These are phyloP conservation scores for Kodamaea fungicola DNA, from an alignment of 1,139 yeast genomes.

Conservation along the genomic window DNA sequence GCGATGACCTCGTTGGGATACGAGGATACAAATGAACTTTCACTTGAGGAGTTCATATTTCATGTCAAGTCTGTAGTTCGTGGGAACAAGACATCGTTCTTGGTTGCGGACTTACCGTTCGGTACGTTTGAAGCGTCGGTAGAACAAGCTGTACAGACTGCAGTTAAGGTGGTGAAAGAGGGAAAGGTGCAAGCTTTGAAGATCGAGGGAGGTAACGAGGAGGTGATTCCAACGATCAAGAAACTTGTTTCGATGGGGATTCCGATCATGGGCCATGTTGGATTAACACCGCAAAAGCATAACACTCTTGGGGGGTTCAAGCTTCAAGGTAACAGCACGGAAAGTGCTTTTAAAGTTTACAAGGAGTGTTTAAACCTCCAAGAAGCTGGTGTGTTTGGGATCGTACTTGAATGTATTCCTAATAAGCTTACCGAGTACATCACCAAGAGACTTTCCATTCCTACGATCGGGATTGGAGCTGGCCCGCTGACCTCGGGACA, in stretches of 20 bases:
- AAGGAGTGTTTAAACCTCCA: conserved; percentile 70
- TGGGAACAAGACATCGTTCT: conserved; percentile 61
- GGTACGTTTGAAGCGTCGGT: conserved; percentile 74
- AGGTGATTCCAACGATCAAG: conserved; percentile 43
- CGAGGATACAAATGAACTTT: conserved; percentile 68
- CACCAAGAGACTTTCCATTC: conserved; percentile 58
- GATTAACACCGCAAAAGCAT: conserved; percentile 86
- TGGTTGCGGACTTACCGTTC: conserved; percentile 88
- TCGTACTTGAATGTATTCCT: conserved; percentile 87
- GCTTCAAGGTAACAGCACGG: conserved; percentile 69
- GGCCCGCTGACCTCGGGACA: conserved; percentile 85
- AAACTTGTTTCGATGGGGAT: conserved; percentile 65
- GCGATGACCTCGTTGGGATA: conserved; percentile 91
- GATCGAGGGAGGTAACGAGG: conserved; percentile 77
- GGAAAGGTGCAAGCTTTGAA: conserved; percentile 76
- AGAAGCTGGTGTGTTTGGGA: conserved; percentile 71
- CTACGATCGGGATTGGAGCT: conserved; percentile 96
- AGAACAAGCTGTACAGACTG: conserved; percentile 62
- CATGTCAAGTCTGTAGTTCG: conserved; percentile 75
- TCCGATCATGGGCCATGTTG: conserved; percentile 90
- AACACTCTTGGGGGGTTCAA: conserved; percentile 82
- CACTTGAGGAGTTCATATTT: conserved; percentile 74
- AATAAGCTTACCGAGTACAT: conserved; percentile 63
- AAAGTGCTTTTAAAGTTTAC: conserved; percentile 55
- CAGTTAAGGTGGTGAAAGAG: conserved; percentile 58